Base-by-base conservation (phyloP, 2,329 filamentous ascomycete genomes). In the Fusarium setosum region DNA sequence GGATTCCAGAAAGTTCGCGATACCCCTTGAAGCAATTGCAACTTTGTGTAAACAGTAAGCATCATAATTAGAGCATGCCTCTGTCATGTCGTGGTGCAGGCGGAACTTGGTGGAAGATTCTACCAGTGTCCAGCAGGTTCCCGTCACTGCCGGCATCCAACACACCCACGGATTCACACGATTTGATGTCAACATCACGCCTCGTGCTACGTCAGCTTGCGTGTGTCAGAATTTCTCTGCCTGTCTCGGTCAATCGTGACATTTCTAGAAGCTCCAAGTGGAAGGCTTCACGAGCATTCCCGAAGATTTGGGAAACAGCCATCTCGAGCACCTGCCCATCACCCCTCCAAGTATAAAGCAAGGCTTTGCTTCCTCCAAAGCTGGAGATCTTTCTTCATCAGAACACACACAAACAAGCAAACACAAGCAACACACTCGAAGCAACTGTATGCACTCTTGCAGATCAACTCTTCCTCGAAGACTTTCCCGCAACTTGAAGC, bases 341-440 rank as follows among this genome's bases (percentile, higher is more conserved):
- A 49, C 59, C 18, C 45, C 47, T n/a, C 31, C 26, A 56, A 52
- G 65, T 78, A 78, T 78, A 78, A 77, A 78, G 67, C 57, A 66
- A 50, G 35, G 26, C 50, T 24, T 55, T 58, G 40, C 26, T 11
- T 63, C 63, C 57, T 49, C 38, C 31, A 53, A 56, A 56, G 38
- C 8, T 38, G 31, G 44, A 67, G 32, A 34, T 65, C 29, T 51
- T 53, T 71, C 49, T 58, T 65, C 73, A 76, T 73, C 67, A 75
- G 63, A 70, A 72, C 57, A 71, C 61, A 68, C 51, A 71, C 53
- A 69, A 62, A 42, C 52, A 72, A 72, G 63, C 62, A 72, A 40
- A n/a, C 69, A 68, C 42, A 63, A 67, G 44, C 41, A 69, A 66
- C 60, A 37, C 47, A 50, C 58, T 37, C 34, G 26, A 29, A 29